Base-by-base conservation (phyloP, 2,329 filamentous ascomycete genomes). In the Hymenoscyphus occultus region DNA sequence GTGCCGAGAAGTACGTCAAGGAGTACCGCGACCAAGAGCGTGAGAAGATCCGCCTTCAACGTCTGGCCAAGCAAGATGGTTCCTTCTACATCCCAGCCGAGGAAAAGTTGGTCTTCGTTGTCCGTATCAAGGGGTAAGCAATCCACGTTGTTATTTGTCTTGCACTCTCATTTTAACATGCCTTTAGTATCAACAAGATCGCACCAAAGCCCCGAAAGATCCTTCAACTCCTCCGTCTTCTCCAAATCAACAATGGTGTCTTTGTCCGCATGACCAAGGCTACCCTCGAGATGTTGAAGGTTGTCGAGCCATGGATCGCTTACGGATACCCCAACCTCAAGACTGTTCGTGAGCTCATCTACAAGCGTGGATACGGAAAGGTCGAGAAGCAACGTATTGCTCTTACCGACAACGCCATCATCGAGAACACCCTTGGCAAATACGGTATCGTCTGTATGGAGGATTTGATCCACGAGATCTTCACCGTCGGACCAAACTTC, bases 231-330 rank as follows among this genome's bases (percentile, higher is more conserved):
- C 93, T 99, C 80, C 94, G 95, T 86, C 92, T 99, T 73, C 90
- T 99, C 77, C 95, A 99, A 87, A 99, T 99, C 91, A 99, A 99
- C 92, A 98, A 97, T 82, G 95, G 94, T 82, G 92, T 97, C 82
- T 99, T 99, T 85, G 86, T 99, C 83, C 90, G 89, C 78, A 86
- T 97, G 78, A 98, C 93, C 84, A 99, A 98, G 90, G 95, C 95
- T 73, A 98, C 94, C 77, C 84, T 88, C 77, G 92, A 96, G 88
- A 97, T 97, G 93, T 86, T 96, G 79, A 96, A 95, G 86, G 88
- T 98, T 74, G 92, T 99, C 80, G 95, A 99, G 88, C 95, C 95
- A 75, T 99, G 95, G 88, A 90, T 99, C 76, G 94, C 95, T 78
- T 99, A 98, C 82, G 95, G 95, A 81, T 98, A 98, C 86, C 95